Evolutionary conservation across 345 rosid species (phyloP).

Genomic region (Murraya paniculata): DNA sequence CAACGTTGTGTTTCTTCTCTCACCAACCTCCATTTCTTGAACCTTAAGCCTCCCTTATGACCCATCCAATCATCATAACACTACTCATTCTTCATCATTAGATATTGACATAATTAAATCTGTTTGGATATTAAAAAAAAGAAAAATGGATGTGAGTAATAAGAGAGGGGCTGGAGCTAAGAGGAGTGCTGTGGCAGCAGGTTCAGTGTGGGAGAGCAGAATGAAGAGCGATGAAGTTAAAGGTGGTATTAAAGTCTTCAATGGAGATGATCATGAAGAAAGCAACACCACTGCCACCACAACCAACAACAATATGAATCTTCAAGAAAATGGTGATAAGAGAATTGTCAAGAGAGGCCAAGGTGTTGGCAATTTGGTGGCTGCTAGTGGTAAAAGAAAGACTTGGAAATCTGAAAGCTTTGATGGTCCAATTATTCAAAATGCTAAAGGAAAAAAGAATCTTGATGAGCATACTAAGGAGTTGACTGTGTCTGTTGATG

Average conservation of each 20-base stretch:
- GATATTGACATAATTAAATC: no score
- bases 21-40: conserved; percentile 46
- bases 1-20: conserved; percentile 18
- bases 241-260: conserved; percentile 59
- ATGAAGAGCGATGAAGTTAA: conserved; percentile 66
- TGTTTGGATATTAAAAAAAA: not conserved
- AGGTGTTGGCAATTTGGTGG: conserved; percentile 23
- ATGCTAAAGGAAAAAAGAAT: conserved; percentile 8
- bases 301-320: not conserved
- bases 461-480: conserved; percentile 22
- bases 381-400: conserved; percentile 50
- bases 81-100: conserved; percentile 15
- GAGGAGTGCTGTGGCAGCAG: conserved; percentile 49
- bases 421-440: conserved; percentile 40
- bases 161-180: conserved; percentile 30
- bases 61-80: conserved; percentile 28
- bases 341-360: conserved; percentile 24
- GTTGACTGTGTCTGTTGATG: conserved; percentile 30
- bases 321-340: conserved; percentile 3
- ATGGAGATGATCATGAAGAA: conserved; percentile 30
- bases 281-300: not conserved
- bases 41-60: conserved; percentile 33
- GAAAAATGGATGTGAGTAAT: conserved; percentile 36
- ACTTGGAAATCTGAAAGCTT: conserved; percentile 57
- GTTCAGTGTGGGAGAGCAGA: conserved; percentile 85